Percentiles rank a stretch among this genome's conserved stretches.
Evolutionary conservation across 495 filamentous ascomycete species (phyloP).

Genomic region (Penicillium psychrofluorescens): DNA sequence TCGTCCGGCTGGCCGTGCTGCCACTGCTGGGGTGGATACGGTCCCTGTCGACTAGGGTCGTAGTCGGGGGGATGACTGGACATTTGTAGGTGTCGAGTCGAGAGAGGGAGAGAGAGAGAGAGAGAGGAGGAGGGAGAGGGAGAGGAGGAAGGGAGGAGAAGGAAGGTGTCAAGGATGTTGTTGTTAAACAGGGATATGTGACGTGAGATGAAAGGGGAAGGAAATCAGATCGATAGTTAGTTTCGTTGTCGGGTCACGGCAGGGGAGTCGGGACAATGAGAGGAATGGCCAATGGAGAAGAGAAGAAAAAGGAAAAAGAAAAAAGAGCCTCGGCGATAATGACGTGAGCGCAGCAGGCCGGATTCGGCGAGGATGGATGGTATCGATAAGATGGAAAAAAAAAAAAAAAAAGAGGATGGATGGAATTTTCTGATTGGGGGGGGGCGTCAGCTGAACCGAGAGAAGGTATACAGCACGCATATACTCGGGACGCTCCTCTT

Average conservation of each 20-base stretch:
- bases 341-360: slow-evolving; percentile 23
- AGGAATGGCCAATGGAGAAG: slow-evolving; percentile 19
- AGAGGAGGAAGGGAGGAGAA: slow-evolving; percentile 19
- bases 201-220: slow-evolving; percentile 24
- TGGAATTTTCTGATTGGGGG: slow-evolving; percentile 21
- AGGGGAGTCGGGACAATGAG: slow-evolving; percentile 7
- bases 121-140: slow-evolving; percentile 18
- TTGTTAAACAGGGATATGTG: slow-evolving; percentile 17
- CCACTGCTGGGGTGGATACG: slow-evolving; percentile 36
- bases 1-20: slow-evolving; percentile 40
- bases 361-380: not conserved
- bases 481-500: no score
- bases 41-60: slow-evolving; percentile 22
- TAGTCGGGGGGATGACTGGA: slow-evolving; percentile 39
- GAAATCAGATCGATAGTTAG: slow-evolving; percentile 10
- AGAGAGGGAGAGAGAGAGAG: slow-evolving; percentile 4
- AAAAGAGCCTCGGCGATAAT: slow-evolving; percentile 25
- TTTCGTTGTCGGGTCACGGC: no score
- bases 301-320: slow-evolving; percentile 7
- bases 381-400: slow-evolving; percentile 1
- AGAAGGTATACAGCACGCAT: no score
- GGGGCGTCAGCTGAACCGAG: slow-evolving; percentile 20
- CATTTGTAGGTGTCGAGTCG: slow-evolving; percentile 28
- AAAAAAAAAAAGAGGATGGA: slow-evolving; percentile 11
- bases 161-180: slow-evolving; percentile 20